Conservation (phyloP, 2,329 filamentous ascomycete species). For the Cryphonectria japonica region DNA sequence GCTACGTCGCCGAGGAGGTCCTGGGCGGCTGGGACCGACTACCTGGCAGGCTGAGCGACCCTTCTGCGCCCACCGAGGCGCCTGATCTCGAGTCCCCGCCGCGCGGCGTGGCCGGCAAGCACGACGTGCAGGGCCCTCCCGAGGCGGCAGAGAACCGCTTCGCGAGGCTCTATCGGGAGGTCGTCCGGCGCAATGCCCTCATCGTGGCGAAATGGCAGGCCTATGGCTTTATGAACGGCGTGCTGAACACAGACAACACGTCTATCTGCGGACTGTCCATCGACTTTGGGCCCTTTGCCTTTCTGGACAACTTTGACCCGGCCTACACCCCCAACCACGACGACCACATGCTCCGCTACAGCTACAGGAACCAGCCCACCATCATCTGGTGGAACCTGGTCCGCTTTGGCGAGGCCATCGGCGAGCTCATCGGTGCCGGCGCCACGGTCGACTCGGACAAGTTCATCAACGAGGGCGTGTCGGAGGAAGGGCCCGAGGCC, state of each 20-base stretch:
- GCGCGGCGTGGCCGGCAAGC: slow-evolving; percentile 55
- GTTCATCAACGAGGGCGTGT: slow-evolving; percentile 75
- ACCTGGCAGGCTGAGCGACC: slow-evolving; percentile 62
- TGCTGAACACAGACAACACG: slow-evolving; percentile 97
- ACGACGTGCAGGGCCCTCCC: slow-evolving; percentile 67
- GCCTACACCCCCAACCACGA: slow-evolving; percentile 96
- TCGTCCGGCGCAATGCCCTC: slow-evolving; percentile 80
- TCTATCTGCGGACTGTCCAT: slow-evolving; percentile 87
- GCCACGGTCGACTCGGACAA: slow-evolving; percentile 68
- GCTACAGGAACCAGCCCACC: slow-evolving; percentile 90
- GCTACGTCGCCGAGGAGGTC: slow-evolving; percentile 85
- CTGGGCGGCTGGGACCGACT: slow-evolving; percentile 87
- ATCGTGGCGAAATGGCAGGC: slow-evolving; percentile 95
- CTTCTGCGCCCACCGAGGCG: slow-evolving; percentile 51
- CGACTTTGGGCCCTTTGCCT: slow-evolving; percentile 96
- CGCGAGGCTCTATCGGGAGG: slow-evolving; percentile 82
- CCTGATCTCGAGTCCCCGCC: slow-evolving; percentile 44
- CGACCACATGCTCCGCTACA: slow-evolving; percentile 83
- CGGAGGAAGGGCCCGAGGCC: slow-evolving; percentile 64
- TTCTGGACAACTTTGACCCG: slow-evolving; percentile 96
- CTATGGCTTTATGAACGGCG: slow-evolving; percentile 99
- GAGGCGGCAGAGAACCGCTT: slow-evolving; percentile 83
- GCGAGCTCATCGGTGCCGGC: slow-evolving; percentile 84
- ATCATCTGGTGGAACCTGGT: slow-evolving; percentile 99
- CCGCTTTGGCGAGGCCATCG: slow-evolving; percentile 83